Percentiles rank a stretch among this genome's conserved stretches.
Conservation (phyloP, 306 rosid genomes). For the Quercus ilex region DNA sequence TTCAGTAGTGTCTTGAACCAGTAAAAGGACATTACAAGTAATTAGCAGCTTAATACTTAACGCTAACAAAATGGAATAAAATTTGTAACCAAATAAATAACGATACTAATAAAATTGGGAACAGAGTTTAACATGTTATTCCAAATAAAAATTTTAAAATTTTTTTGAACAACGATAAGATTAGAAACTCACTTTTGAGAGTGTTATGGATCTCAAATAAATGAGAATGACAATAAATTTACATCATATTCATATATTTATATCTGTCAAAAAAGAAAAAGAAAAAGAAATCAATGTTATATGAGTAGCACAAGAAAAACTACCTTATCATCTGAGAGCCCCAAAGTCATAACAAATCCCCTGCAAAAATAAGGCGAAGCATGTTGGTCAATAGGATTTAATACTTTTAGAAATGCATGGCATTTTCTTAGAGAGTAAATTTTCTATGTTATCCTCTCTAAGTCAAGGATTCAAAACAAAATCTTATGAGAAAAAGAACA, state of each 20-base stretch:
- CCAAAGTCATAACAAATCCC: slow-evolving; percentile 43
- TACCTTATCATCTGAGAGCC: slow-evolving; percentile 45
- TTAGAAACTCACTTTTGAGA: background rate
- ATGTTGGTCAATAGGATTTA: background rate
- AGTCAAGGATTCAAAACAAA: background rate
- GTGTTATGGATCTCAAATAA: background rate
- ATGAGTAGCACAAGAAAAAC: background rate
- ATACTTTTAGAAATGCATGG: background rate
- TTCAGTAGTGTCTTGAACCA: background rate
- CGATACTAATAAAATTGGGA: background rate
- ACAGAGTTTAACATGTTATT: background rate
- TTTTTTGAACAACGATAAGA: background rate
- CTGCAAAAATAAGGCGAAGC: slow-evolving; percentile 21
- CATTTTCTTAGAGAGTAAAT: background rate
- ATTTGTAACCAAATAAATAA: background rate
- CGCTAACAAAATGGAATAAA: background rate
- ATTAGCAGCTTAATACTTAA: background rate
- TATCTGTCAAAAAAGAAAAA: background rate
- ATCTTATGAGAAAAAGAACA: background rate
- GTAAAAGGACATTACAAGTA: background rate
- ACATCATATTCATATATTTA: background rate
- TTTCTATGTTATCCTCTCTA: background rate
- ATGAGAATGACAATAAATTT: background rate
- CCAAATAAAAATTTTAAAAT: background rate
- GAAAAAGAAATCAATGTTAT: too few relatives aligned